A percentile compares a stretch with the other conserved stretches of the same genome.
Evolutionary conservation across 148 eudicot genomes (phyloP).

Genomic region (Fagopyrum homotropicum): DNA sequence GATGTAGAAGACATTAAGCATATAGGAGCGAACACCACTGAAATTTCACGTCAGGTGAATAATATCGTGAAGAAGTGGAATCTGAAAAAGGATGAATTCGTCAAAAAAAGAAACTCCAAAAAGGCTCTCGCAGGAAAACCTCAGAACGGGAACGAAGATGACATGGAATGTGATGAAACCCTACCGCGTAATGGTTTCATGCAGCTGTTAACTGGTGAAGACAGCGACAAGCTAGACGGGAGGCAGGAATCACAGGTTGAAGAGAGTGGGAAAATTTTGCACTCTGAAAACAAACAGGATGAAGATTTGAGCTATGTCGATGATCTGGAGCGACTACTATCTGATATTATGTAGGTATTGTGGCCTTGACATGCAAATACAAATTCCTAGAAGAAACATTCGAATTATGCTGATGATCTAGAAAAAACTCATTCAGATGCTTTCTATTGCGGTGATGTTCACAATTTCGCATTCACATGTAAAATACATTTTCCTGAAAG

Average conservation of each 20-base stretch:
- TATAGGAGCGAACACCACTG: conserved; percentile 40
- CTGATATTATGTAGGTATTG: not conserved
- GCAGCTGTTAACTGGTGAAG: conserved; percentile 3
- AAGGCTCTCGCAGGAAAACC: not conserved
- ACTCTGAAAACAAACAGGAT: conserved; percentile 8
- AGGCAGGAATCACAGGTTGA: not conserved
- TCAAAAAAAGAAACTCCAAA: conserved; percentile 19
- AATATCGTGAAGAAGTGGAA: conserved; percentile 55
- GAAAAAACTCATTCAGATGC: too few species aligned
- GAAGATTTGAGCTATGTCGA: conserved; percentile 19
- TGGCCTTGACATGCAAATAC: not conserved
- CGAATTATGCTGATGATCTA: too few species aligned
- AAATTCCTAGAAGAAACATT: not conserved
- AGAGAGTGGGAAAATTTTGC: not conserved
- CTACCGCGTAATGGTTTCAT: not conserved
- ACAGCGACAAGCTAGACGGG: not conserved
- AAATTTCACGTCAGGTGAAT: conserved; percentile 48
- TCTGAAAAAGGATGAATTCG: conserved; percentile 42
- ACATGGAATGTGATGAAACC: not conserved
- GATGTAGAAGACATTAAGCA: conserved; percentile 58
- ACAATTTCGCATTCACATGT: too few species aligned
- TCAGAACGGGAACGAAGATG: not conserved
- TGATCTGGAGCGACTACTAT: conserved; percentile 19
- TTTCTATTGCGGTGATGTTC: too few species aligned
- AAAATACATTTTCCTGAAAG: too few species aligned